These are phyloP conservation scores for Hyaloscypha hepaticicola DNA, from an alignment of 495 filamentous ascomycete genomes.

Conservation along the genomic window DNA sequence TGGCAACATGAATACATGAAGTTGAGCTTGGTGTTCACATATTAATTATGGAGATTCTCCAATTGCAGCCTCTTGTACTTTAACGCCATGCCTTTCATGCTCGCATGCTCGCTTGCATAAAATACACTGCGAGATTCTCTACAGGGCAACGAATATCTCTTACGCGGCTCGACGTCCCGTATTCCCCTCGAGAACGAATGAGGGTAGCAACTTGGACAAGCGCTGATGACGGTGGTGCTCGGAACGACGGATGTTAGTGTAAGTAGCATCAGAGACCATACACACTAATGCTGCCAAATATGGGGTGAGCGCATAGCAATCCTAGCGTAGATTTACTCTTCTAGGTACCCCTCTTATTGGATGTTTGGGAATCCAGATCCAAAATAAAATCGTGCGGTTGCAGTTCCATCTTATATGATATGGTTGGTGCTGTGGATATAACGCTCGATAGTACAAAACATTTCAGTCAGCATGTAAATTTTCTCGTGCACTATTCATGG, in stretches of 20 bases:
- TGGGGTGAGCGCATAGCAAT: constrained; percentile 8
- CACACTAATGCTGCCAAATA: constrained; percentile 14
- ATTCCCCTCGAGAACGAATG: background rate
- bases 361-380: background rate
- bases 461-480: background rate
- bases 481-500: no score
- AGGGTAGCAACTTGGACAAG: background rate
- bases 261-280: background rate
- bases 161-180: background rate
- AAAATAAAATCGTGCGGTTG: background rate
- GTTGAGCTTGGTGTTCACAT: no score
- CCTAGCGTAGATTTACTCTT: constrained; percentile 14
- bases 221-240: background rate
- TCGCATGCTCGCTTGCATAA: no score
- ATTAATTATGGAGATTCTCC: no score
- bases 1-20: no score
- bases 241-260: constrained; percentile 4
- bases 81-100: no score
- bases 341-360: constrained; percentile 1
- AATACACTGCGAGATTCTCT: background rate
- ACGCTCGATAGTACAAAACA: background rate
- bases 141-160: background rate
- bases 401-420: no score
- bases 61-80: no score
- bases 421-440: background rate